phyloP scores from a whole-genome alignment of 2,329 filamentous ascomycete species.

The Lasiodiplodia theobromae region DNA sequence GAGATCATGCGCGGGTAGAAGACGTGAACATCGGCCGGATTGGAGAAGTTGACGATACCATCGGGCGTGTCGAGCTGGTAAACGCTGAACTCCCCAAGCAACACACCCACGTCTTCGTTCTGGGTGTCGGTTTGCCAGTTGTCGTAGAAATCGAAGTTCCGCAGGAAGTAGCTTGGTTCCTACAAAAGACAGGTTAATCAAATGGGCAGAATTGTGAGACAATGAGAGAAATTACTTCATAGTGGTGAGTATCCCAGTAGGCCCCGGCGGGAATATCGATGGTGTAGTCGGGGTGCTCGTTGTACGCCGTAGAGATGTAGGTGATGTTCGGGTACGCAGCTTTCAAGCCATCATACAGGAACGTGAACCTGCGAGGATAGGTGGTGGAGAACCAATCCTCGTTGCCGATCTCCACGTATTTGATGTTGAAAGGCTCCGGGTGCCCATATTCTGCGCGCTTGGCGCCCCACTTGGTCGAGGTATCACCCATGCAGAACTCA shows the following conservation, averaged over 20 bases:
- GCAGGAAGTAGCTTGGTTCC: slow-evolving; percentile 49
- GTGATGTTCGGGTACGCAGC: slow-evolving; percentile 45
- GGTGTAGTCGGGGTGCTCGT: slow-evolving; percentile 40
- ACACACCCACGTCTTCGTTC: slow-evolving; percentile 34
- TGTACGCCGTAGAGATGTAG: slow-evolving; percentile 40
- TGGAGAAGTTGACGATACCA: slow-evolving; percentile 34
- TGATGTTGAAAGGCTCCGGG: slow-evolving; percentile 46
- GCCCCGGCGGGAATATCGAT: slow-evolving; percentile 46
- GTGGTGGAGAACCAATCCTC: slow-evolving; percentile 47
- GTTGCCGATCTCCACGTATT: slow-evolving; percentile 49
- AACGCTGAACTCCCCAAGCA: slow-evolving; percentile 38
- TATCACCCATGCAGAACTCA: slow-evolving; percentile 40
- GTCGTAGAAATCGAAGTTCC: slow-evolving; percentile 31
- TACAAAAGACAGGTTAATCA: neutral
- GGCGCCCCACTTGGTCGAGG: slow-evolving; percentile 44
- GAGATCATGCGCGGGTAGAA: slow-evolving; percentile 39
- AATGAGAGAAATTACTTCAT: slow-evolving; percentile 32
- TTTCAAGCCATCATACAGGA: slow-evolving; percentile 45
- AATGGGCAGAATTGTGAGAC: neutral
- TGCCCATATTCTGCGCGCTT: slow-evolving; percentile 46
- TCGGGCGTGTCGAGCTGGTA: slow-evolving; percentile 40
- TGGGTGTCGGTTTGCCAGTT: slow-evolving; percentile 37
- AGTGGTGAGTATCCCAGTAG: slow-evolving; percentile 54
- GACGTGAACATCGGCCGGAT: slow-evolving; percentile 34
- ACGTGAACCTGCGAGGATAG: slow-evolving; percentile 42